Percentiles rank a stretch among this genome's conserved stretches.
phyloP scores from a whole-genome alignment of 2,329 filamentous ascomycete species.

The Tolypocladium cylindrosporum region DNA sequence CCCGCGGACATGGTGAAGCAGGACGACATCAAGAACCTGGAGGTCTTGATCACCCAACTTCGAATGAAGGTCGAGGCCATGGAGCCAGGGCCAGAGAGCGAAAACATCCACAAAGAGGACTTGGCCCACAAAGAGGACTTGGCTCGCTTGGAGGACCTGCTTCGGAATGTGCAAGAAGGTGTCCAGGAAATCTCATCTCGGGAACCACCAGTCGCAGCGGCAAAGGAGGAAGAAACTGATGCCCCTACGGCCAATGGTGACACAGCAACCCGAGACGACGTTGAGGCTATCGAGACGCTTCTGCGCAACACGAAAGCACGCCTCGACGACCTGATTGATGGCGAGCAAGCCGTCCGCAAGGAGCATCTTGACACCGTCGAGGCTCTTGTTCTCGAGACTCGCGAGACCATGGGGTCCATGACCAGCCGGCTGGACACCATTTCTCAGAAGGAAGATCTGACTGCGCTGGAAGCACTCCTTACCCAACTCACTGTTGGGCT shows the following conservation, averaged over 20 bases:
- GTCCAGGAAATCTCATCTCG: constrained; percentile 33
- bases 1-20: constrained; percentile 47
- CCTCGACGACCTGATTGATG: constrained; percentile 69
- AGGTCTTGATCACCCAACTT: constrained; percentile 72
- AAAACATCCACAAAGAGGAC: constrained; percentile 40
- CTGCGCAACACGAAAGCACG: constrained; percentile 82
- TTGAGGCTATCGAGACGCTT: constrained; percentile 82
- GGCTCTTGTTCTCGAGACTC: constrained; percentile 57
- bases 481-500: constrained; percentile 66
- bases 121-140: constrained; percentile 45
- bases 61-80: constrained; percentile 67
- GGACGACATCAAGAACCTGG: constrained; percentile 76
- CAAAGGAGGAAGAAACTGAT: constrained; percentile 11
- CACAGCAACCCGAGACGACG: constrained; percentile 58
- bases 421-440: constrained; percentile 57
- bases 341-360: constrained; percentile 58
- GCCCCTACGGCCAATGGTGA: constrained; percentile 15
- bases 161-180: constrained; percentile 35
- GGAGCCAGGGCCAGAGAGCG: constrained; percentile 18
- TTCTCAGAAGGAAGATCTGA: constrained; percentile 70
- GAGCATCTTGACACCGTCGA: constrained; percentile 60
- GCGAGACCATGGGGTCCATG: constrained; percentile 59
- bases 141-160: constrained; percentile 41
- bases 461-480: constrained; percentile 65
- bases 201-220: constrained; percentile 10